A percentile compares a stretch with the other conserved stretches of the same genome.
phyloP scores from a whole-genome alignment of 2,329 filamentous ascomycete genomes.

The Stemphylium beticola region DNA sequence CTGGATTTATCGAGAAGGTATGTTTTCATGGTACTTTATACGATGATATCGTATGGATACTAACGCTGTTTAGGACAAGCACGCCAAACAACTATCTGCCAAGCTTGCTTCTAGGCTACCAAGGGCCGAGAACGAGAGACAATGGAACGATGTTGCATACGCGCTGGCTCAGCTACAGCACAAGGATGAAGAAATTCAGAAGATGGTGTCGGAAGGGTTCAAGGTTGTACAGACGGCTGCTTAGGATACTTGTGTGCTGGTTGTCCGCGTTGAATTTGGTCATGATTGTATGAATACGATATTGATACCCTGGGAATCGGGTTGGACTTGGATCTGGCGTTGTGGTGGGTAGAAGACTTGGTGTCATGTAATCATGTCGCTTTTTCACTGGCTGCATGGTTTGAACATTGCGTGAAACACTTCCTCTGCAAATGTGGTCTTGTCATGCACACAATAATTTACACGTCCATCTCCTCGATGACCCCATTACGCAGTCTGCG shows the following conservation, averaged over 20 bases:
- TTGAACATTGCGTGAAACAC: background rate
- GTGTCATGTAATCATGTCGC: background rate
- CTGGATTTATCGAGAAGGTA: slow-evolving; percentile 98
- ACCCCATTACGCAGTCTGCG: slow-evolving; percentile 24
- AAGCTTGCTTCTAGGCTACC: slow-evolving; percentile 87
- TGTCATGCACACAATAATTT: background rate
- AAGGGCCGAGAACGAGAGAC: slow-evolving; percentile 87
- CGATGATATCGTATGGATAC: background rate
- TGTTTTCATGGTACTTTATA: background rate
- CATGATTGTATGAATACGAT: slow-evolving; percentile 1
- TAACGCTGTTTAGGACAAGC: slow-evolving; percentile 74
- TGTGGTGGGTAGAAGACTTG: background rate
- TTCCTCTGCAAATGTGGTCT: background rate
- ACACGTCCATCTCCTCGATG: background rate
- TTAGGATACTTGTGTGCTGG: slow-evolving; percentile 1
- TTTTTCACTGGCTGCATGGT: background rate
- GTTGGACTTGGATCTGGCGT: slow-evolving; percentile 1
- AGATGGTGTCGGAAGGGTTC: slow-evolving; percentile 77
- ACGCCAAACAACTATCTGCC: slow-evolving; percentile 89
- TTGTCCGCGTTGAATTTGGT: background rate
- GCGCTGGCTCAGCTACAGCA: slow-evolving; percentile 88
- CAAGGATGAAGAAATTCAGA: slow-evolving; percentile 88
- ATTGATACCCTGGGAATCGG: slow-evolving; percentile 4
- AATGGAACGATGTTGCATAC: slow-evolving; percentile 98
- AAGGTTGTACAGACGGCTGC: slow-evolving; percentile 54